Base-by-base conservation (phyloP, 73 alveolate genomes). In the Effrenium voratum region DNA sequence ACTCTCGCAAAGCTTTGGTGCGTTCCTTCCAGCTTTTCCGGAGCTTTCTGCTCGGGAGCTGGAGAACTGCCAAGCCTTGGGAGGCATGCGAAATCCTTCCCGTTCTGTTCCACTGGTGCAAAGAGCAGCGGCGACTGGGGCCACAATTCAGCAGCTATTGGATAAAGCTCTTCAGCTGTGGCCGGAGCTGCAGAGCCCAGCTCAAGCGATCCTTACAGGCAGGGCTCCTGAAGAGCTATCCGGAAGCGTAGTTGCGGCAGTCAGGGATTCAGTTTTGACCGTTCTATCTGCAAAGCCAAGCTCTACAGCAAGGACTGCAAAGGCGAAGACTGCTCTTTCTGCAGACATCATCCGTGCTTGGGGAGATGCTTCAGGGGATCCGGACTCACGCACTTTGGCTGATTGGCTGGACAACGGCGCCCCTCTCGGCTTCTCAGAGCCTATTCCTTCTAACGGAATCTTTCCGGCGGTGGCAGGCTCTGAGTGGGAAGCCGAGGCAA, bases 341-440 rank as follows among this genome's bases (percentile, higher is more conserved):
- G 34, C 91, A 0, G 72, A 46, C n/a, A 15, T 79, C 32, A 46
- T 79, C 0, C 34, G 15, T 19, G 66, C 91, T 4, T 79, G 91
- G 72, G 91, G 86, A 41, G 5, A 0, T 10, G 59, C 38, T 1
- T 0, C 45, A 3, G 30, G 22, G 22, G 91, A 79, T 44, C 91
- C 80, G 4, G 80, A 68, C 22, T 15, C 80, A 2, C 22, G 13
- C 13, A 44, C 70, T n/a, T n/a, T 75, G 55, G 66, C 91, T 0
- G 38, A 3, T 0, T 79, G 91, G 91, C 36, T 79, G 43, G 70
- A 45, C 43, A 22, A 44, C 70, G 91, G 91, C 13, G 91, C 91
- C 34, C 91, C 91, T 5, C 40, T 79, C 3, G 91, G 91, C 0
- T 43, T 79, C 91, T 0, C 43, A 3, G 15, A 45, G 43, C 45